Evolutionary conservation across 2,329 filamentous ascomycete species (phyloP).

Genomic region (Penicillium sp.): DNA sequence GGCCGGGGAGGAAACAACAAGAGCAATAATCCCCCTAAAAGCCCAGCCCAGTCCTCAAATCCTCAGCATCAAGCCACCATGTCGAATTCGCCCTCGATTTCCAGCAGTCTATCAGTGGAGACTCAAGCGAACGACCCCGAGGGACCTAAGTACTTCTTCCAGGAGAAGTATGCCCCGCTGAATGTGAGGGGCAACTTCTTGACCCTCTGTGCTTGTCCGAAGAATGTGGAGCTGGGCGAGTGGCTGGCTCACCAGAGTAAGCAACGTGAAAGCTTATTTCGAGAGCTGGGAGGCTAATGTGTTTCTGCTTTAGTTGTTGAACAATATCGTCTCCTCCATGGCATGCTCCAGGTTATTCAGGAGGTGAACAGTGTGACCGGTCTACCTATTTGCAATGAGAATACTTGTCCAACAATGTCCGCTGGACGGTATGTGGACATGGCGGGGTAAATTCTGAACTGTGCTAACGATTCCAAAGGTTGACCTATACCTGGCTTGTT

Average conservation of each 20-base stretch:
- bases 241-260: slow-evolving; percentile 94
- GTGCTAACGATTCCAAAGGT: slow-evolving; percentile 51
- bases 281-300: slow-evolving; percentile 8
- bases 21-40: slow-evolving; percentile 43
- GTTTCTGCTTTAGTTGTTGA: slow-evolving; percentile 68
- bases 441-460: slow-evolving; percentile 11
- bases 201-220: slow-evolving; percentile 87
- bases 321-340: slow-evolving; percentile 84
- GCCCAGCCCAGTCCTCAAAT: slow-evolving; percentile 28
- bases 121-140: slow-evolving; percentile 42
- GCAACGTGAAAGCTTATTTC: slow-evolving; percentile 18
- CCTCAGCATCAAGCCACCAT: slow-evolving; percentile 30
- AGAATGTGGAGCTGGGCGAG: slow-evolving; percentile 89
- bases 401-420: slow-evolving; percentile 86
- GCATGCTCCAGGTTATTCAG: slow-evolving; percentile 84
- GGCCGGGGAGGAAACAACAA: slow-evolving; percentile 49
- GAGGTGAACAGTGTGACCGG: slow-evolving; percentile 76
- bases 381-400: slow-evolving; percentile 75
- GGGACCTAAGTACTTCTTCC: slow-evolving; percentile 51
- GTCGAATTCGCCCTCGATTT: slow-evolving; percentile 41
- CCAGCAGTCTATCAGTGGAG: slow-evolving; percentile 38
- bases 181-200: slow-evolving; percentile 98
- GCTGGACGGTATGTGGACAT: slow-evolving; percentile 73
- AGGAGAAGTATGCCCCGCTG: slow-evolving; percentile 64
- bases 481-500: slow-evolving; percentile 96